Evolutionary conservation across 139 green algal species (phyloP), one percentile per base, ranked within the genome.

Genomic region (Micractinium sp.): DNA sequence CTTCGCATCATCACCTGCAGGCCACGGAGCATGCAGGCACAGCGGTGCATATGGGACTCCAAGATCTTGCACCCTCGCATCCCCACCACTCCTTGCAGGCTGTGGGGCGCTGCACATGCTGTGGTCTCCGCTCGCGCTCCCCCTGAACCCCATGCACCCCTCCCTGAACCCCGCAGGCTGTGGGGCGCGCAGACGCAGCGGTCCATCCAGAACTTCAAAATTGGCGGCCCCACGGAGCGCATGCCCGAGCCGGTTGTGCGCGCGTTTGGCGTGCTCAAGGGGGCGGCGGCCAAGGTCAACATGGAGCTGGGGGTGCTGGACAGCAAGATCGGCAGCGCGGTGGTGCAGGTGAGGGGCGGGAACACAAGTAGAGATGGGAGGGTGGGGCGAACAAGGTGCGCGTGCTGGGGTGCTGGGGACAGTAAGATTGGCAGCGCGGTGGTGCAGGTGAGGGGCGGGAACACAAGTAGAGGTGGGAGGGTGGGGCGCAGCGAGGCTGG

Each of bases 111-210:
- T 35, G 35, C 38, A 7, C 74, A 33, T 81, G 36, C 76, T 25
- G 15, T 2, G 22, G 19, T 22, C 29, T 4, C 77, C 35, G 7
- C 77, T 53, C 77, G 61, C 77, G 31, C 25, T 38, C 29, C 82
- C 33, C 31, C n/a, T n/a, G n/a, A 35, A 35, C 29, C 36, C 39
- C 47, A 60, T 27, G 27, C 61, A n/a, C 3, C 36, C 36, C 20
- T 67, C 47, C 81, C 35, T 61, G 16, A 61, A 3, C 39, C 31
- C 1, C 31, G 31, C 90, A 96, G 97, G 89, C 98, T 98, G 89
- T 99, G 97, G 97, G 98, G 98, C n/a, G 98, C 98, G 3, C 98
- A 99, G 89, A 99, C 98, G 41, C 97, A 99, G 93, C 93, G 98
- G 15, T 98, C 96, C 0, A 89, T 97, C 25, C 89, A 97, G 82